Evolutionary conservation across 768 basidiomycete species (phyloP).

Genomic region (Xerocomus brunneocitrinus): DNA sequence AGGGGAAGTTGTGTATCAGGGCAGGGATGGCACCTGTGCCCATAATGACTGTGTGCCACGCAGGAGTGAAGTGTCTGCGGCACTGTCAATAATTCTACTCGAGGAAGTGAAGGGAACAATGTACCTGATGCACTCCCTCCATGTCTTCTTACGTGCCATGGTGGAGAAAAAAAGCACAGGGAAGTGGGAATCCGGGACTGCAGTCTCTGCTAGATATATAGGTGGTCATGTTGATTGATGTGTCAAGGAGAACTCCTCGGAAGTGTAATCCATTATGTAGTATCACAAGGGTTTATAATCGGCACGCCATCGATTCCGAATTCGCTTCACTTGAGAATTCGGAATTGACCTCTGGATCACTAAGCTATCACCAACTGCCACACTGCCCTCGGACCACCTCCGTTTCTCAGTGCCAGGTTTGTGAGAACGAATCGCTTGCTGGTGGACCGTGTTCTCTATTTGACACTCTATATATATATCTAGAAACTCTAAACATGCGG

Average conservation of each 20-base stretch:
- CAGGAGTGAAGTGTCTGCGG: slow-evolving; percentile 42
- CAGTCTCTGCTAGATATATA: not conserved
- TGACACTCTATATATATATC: not conserved
- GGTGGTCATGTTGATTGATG: not conserved
- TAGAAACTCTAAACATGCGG: not conserved
- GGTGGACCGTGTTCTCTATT: not conserved
- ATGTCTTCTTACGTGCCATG: slow-evolving; percentile 29
- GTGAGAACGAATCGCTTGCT: not conserved
- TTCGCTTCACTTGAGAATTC: not conserved
- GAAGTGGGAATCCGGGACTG: not conserved
- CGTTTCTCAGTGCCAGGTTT: not conserved
- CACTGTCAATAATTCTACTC: not conserved
- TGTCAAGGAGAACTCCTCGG: not conserved
- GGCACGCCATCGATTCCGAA: not conserved
- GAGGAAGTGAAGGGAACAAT: not conserved
- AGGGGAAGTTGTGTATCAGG: slow-evolving; percentile 41
- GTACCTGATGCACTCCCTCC: slow-evolving; percentile 36
- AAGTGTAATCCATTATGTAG: no score
- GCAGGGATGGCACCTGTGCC: slow-evolving; percentile 41
- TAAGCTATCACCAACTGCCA: not conserved
- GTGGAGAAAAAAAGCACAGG: not conserved
- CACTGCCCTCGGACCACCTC: not conserved
- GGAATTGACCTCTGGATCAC: not conserved
- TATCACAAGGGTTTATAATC: no score
- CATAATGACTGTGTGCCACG: slow-evolving; percentile 47